phyloP scores from a whole-genome alignment of 805 yeast species.

The Starmerella sp. region DNA sequence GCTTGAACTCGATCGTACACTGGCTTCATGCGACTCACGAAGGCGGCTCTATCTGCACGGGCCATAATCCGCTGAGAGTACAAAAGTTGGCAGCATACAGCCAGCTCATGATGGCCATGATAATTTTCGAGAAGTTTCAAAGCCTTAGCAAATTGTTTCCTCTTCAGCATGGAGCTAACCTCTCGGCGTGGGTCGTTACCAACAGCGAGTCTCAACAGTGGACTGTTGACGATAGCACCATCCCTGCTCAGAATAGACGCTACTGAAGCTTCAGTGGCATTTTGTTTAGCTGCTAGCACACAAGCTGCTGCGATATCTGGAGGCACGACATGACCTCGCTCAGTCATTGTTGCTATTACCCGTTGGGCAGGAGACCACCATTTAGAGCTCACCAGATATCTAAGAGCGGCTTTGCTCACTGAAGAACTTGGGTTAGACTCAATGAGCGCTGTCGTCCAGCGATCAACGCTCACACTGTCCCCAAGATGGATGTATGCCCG shows the following conservation, averaged over 20 bases:
- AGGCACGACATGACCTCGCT: neutral
- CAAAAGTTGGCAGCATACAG: constrained; percentile 2
- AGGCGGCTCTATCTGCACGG: neutral
- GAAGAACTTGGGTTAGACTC: neutral
- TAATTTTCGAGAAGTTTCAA: neutral
- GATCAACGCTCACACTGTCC: neutral
- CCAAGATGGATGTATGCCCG: constrained; percentile 1
- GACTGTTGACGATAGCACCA: constrained; percentile 8
- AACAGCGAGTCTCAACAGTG: constrained; percentile 1
- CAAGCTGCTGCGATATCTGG: constrained; percentile 3
- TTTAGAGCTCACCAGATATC: neutral
- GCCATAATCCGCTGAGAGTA: neutral
- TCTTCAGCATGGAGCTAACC: neutral
- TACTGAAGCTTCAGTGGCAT: neutral
- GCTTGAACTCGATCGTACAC: neutral
- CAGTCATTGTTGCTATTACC: neutral
- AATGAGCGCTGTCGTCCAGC: neutral
- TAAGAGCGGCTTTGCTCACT: neutral
- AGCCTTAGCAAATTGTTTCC: neutral
- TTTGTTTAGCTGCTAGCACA: neutral
- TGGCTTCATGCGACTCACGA: neutral
- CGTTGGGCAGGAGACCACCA: constrained; percentile 9
- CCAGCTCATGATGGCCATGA: constrained; percentile 3
- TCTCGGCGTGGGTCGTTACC: neutral
- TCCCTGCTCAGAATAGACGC: constrained; percentile 7